Evolutionary conservation across 2,329 filamentous ascomycete genomes (phyloP).

Genomic region (Fusarium burgessii): DNA sequence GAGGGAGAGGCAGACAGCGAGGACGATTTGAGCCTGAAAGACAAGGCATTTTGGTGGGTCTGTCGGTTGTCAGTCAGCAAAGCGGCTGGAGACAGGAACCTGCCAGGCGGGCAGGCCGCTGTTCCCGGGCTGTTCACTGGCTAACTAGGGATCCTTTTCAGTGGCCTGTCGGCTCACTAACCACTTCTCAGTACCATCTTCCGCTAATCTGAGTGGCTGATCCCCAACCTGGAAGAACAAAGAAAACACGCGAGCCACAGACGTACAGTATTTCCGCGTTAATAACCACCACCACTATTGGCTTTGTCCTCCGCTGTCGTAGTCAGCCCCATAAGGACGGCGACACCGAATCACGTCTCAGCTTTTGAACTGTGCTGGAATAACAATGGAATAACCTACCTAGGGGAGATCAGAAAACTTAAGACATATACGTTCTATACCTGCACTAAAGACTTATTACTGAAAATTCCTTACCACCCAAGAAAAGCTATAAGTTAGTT

Average conservation of each 20-base stretch:
- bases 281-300: background rate
- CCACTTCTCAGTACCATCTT: constrained; percentile 26
- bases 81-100: constrained; percentile 16
- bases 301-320: constrained; percentile 11
- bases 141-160: constrained; percentile 1
- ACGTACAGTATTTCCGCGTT: constrained; percentile 6
- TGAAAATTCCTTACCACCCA: too few species aligned
- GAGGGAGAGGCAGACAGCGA: constrained; percentile 41
- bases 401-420: too few species aligned
- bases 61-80: constrained; percentile 20
- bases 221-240: constrained; percentile 15
- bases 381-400: too few species aligned
- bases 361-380: background rate
- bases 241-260: constrained; percentile 22
- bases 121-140: constrained; percentile 18
- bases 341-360: constrained; percentile 27
- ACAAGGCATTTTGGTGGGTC: constrained; percentile 46
- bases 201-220: constrained; percentile 40
- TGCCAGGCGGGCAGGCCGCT: constrained; percentile 29
- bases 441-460: too few species aligned
- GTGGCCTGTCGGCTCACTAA: constrained; percentile 29
- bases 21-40: constrained; percentile 49
- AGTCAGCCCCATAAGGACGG: constrained; percentile 19
- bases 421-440: too few species aligned
- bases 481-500: too few species aligned